Evolutionary conservation across 164 flowering plant genomes (phyloP).

Genomic region (Litsea cubeba): DNA sequence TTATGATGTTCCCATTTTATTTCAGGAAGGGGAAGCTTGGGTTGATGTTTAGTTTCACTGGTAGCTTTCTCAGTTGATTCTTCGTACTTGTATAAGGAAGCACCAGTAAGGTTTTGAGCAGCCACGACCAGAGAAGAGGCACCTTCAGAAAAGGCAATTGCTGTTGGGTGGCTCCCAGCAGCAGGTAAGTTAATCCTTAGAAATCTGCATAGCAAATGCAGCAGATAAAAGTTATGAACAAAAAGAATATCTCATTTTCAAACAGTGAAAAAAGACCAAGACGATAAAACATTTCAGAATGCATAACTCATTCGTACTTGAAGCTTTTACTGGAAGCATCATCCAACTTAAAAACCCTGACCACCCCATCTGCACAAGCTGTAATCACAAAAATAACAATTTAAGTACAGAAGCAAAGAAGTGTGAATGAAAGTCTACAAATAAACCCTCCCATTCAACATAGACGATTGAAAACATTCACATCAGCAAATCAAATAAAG

Average conservation of each 20-base stretch:
- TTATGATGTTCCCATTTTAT: constrained; percentile 92
- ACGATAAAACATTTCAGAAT: constrained; percentile 2
- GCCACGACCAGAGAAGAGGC: constrained; percentile 80
- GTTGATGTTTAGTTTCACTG: constrained; percentile 48
- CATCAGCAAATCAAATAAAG: not conserved
- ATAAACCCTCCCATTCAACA: not conserved
- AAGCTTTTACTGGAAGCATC: constrained; percentile 89
- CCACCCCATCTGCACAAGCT: constrained; percentile 94
- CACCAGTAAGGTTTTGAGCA: constrained; percentile 63
- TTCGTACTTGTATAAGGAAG: constrained; percentile 78
- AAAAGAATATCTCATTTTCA: not conserved
- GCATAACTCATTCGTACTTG: constrained; percentile 48
- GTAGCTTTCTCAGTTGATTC: constrained; percentile 52
- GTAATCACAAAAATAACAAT: constrained; percentile 13
- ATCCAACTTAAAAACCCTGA: constrained; percentile 84
- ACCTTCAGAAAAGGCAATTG: constrained; percentile 71
- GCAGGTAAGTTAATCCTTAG: constrained; percentile 79
- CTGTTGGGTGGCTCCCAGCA: constrained; percentile 75
- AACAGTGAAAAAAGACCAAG: not conserved
- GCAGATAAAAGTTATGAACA: not conserved
- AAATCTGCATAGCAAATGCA: constrained; percentile 45
- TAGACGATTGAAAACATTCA: not conserved
- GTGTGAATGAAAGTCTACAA: not conserved
- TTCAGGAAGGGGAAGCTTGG: constrained; percentile 84
- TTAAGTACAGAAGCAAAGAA: not conserved